Percentiles rank a stretch among this genome's conserved stretches.
These are phyloP conservation scores for Aspergillus caelatus DNA, from an alignment of 2,329 filamentous ascomycete genomes.

Conservation along the genomic window DNA sequence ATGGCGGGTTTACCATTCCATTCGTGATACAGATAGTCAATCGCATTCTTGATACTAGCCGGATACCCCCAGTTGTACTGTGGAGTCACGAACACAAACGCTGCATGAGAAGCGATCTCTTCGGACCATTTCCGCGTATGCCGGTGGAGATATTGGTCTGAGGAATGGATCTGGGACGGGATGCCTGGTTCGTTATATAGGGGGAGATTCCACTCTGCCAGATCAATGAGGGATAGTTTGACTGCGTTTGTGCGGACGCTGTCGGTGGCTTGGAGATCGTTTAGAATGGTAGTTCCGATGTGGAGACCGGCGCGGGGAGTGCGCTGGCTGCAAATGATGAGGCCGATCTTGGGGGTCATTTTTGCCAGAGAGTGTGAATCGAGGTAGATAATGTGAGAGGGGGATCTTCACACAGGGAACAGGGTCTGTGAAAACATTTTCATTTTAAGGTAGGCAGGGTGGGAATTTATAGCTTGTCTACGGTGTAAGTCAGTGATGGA, in stretches of 20 bases:
- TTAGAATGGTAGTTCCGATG: conserved; percentile 29
- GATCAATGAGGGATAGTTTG: conserved; percentile 10
- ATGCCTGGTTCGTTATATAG: conserved; percentile 44
- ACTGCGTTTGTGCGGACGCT: background rate
- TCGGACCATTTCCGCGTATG: conserved; percentile 43
- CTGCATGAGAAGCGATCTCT: conserved; percentile 37
- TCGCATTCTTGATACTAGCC: conserved; percentile 61
- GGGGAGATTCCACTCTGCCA: conserved; percentile 31
- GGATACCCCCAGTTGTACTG: conserved; percentile 61
- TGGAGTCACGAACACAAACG: conserved; percentile 47
- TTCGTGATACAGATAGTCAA: conserved; percentile 64
- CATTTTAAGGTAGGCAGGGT: background rate
- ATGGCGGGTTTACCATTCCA: conserved; percentile 59
- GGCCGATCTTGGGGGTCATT: conserved; percentile 8
- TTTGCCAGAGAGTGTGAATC: no score
- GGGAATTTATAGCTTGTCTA: background rate
- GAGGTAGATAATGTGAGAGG: background rate
- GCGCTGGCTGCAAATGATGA: conserved; percentile 38
- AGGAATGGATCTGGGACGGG: conserved; percentile 36
- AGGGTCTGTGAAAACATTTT: background rate
- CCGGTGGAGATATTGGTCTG: conserved; percentile 37
- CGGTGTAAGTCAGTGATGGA: background rate
- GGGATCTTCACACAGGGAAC: no score
- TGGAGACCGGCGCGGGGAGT: conserved; percentile 34
- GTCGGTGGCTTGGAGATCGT: conserved; percentile 15